Evolutionary conservation across 2,329 filamentous ascomycete genomes (phyloP), one percentile per base, ranked within the genome.

Genomic region (Cladophialophora immunda): DNA sequence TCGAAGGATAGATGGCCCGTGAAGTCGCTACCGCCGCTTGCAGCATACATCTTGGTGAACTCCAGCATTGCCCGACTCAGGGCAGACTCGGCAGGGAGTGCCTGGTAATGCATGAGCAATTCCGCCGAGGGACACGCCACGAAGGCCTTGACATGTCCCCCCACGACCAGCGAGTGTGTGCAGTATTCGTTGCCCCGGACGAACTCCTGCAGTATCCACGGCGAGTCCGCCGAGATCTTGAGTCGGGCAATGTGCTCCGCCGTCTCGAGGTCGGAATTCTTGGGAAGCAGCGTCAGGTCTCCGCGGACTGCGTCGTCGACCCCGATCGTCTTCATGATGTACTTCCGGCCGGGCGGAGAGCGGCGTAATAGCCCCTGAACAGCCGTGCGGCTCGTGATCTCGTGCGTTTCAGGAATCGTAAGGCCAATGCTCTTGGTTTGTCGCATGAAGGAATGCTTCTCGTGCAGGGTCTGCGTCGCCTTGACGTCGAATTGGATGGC

Each of bases 1-100:
- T 92, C 89, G 62, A 94, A 89, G 19, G 86, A 89, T 34, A 93
- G 76, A 74, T 94, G 92, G 0, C 91, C 91, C 0, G 90, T 92
- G 73, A 91, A 80, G 2, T 75, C 72, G 15, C 76, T 61, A 0
- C 85, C 84, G 27, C 83, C 80, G 53, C 81, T 82, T 2, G 75
- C 74, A 0, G 87, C 87, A 62, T 90, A 88, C 11, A 77, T 79
- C 62, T 84, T 75, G 0, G 90, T 93, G 72, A 93, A 92, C 1
- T 79, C 79, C 0, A 90, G 82, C 85, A 93, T 90, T 1, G 85
- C 84, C 25, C 78, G 77, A 45, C 82, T 85, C 0, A 93, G 77
- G 0, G 81, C 78, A 0, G 86, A 87, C 7, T 85, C 78, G 0
- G 81, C 69, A 0, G 86, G 84, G 0, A 93, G 82, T 0, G 87